Evolutionary conservation across 2,329 filamentous ascomycete genomes (phyloP), one percentile per base, ranked within the genome.

Genomic region (Aspergillus pseudoterreus): DNA sequence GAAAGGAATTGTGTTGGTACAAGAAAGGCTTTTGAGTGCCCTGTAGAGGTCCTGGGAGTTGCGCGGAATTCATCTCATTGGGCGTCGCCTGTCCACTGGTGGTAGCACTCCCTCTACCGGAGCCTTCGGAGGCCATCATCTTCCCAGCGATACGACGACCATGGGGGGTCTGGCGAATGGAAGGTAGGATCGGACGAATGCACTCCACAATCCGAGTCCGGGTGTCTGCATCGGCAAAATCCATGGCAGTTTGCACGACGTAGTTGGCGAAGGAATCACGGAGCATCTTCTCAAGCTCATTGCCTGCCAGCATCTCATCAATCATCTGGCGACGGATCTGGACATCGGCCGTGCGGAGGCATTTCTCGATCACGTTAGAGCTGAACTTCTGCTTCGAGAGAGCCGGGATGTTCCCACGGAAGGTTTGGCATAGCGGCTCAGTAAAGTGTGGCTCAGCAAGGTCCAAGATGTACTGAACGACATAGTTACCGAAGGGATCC

Each of bases 321-420:
- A 96, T 87, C 73, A 99, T 86, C 70, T 86, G 79, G 62, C 90
- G 87, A 68, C 87, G 91, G 47, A 87, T 87, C 9, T 82, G 77
- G 21, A 84, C 78, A 54, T 88, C 84, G 33, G 92, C 86, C 67
- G 90, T 95, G 51, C 94, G 90, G 53, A 97, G 77, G 64, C 88
- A 92, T 71, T 99, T 99, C 77, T 99, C 94, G 57, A 99, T 92
- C 52, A 99, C 94, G 63, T 99, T 99, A 65, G 94, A 97, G 75
- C 91, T 96, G 77, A 99, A 99, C 75, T 99, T 99, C 77, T 99
- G 94, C 69, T 91, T 92, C 5, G 94, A 97, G 14, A 86, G 67
- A 82, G 82, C 72, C 72, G 81, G 65, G 69, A 87, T 76, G 83
- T 89, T 78, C 62, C 87, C 87, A 50, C 81, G 76, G 77, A 99